Evolutionary conservation across 257 asterid genomes (phyloP).

Genomic region (Nicotiana knightiana): DNA sequence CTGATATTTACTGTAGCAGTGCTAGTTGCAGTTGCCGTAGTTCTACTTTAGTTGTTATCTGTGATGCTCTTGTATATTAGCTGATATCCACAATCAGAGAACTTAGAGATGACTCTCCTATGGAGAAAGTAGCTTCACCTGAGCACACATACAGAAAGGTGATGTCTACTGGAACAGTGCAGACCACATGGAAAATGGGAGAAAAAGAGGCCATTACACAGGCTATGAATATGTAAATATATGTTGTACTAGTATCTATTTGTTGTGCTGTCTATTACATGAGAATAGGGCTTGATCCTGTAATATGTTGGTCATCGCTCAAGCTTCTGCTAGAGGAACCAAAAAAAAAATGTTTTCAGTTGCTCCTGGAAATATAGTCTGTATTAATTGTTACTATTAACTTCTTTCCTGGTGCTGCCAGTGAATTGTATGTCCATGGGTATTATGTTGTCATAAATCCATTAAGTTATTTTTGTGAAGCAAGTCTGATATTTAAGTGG

Average conservation of each 20-base stretch:
- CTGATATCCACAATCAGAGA: neutral
- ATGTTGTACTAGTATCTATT: neutral
- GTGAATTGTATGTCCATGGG: neutral
- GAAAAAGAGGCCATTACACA: neutral
- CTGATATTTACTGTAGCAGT: conserved; percentile 23
- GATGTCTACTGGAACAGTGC: neutral
- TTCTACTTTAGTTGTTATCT: conserved; percentile 11
- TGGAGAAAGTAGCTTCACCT: neutral
- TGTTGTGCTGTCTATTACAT: neutral
- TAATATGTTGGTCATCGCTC: neutral
- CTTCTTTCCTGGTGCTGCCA: neutral
- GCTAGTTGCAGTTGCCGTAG: conserved; percentile 16
- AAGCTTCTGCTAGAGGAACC: neutral
- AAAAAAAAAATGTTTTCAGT: neutral
- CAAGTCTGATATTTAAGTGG: neutral
- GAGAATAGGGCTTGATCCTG: neutral
- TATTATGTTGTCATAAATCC: neutral
- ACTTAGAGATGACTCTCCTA: neutral
- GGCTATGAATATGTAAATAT: neutral
- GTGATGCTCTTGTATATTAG: neutral
- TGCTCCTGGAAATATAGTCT: neutral
- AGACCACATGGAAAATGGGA: neutral
- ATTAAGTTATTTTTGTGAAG: neutral
- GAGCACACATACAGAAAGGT: neutral
- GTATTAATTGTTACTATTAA: neutral